These are phyloP conservation scores for Ogataea paradorogensis DNA, from an alignment of 805 yeast species.

Conservation along the genomic window DNA sequence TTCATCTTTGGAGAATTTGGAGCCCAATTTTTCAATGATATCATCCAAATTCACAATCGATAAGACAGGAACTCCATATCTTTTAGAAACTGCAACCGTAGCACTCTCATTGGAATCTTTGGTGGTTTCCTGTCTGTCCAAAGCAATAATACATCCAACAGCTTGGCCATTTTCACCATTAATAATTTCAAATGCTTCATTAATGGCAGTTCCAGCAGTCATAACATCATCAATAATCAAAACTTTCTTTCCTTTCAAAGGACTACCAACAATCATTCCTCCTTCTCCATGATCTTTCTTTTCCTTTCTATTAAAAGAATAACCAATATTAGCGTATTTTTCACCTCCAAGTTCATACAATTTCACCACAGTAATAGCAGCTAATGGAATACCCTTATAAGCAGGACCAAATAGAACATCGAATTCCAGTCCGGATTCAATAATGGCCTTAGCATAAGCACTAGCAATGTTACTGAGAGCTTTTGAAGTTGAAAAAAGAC, in stretches of 20 bases:
- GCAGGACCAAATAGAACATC: constrained; percentile 97
- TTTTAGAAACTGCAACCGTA: constrained; percentile 71
- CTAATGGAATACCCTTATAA: constrained; percentile 94
- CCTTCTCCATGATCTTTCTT: constrained; percentile 99
- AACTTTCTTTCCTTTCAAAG: constrained; percentile 66
- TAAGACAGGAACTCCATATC: constrained; percentile 77
- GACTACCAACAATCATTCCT: constrained; percentile 86
- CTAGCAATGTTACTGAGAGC: constrained; percentile 77
- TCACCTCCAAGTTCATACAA: constrained; percentile 87
- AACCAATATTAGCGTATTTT: constrained; percentile 68
- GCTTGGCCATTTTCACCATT: constrained; percentile 64
- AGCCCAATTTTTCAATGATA: constrained; percentile 58
- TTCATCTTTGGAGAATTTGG: constrained; percentile 56
- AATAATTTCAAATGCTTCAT: constrained; percentile 87
- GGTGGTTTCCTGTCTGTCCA: constrained; percentile 93
- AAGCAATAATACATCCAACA: constrained; percentile 83
- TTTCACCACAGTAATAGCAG: constrained; percentile 89
- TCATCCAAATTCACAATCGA: constrained; percentile 76
- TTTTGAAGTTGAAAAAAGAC: constrained; percentile 81
- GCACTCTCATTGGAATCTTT: constrained; percentile 68
- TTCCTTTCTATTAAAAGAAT: constrained; percentile 95
- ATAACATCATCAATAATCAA: constrained; percentile 94
- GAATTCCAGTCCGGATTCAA: constrained; percentile 75
- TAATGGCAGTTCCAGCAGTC: constrained; percentile 98
- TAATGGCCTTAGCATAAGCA: constrained; percentile 86